Evolutionary conservation across 2,329 filamentous ascomycete genomes (phyloP).

Genomic region (Cercospora sesami): DNA sequence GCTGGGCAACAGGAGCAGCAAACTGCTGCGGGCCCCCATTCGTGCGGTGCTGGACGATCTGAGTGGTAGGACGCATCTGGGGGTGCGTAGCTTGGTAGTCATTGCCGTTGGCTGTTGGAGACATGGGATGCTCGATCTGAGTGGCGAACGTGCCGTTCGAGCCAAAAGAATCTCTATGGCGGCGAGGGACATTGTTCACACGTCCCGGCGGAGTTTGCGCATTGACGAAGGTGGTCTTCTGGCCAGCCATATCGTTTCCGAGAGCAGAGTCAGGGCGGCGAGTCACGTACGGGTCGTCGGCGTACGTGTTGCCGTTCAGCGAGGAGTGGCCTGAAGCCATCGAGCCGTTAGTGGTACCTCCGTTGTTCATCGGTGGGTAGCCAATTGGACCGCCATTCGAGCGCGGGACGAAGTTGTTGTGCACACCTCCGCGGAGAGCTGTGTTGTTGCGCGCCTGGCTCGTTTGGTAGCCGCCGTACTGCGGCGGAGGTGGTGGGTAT

Average conservation of each 20-base stretch:
- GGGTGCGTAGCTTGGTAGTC: not conserved
- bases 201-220: not conserved
- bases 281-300: not conserved
- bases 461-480: not conserved
- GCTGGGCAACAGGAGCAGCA: not conserved
- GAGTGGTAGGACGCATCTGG: not conserved
- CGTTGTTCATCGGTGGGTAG: not conserved
- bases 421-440: slow-evolving; percentile 4
- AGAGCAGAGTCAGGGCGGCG: slow-evolving; percentile 1
- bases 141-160: slow-evolving; percentile 18
- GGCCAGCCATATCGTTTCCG: not conserved
- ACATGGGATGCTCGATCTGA: not conserved
- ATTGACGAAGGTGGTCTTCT: not conserved
- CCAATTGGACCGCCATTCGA: not conserved
- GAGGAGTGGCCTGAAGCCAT: not conserved
- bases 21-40: not conserved
- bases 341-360: not conserved
- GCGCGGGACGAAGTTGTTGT: slow-evolving; percentile 10
- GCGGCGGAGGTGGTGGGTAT: not conserved
- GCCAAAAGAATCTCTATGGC: slow-evolving; percentile 2
- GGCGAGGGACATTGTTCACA: not conserved
- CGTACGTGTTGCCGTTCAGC: not conserved
- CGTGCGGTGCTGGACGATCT: not conserved
- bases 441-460: not conserved
- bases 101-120: not conserved